phyloP scores from a whole-genome alignment of 2,329 filamentous ascomycete species.

The Pezicula radicicola region DNA sequence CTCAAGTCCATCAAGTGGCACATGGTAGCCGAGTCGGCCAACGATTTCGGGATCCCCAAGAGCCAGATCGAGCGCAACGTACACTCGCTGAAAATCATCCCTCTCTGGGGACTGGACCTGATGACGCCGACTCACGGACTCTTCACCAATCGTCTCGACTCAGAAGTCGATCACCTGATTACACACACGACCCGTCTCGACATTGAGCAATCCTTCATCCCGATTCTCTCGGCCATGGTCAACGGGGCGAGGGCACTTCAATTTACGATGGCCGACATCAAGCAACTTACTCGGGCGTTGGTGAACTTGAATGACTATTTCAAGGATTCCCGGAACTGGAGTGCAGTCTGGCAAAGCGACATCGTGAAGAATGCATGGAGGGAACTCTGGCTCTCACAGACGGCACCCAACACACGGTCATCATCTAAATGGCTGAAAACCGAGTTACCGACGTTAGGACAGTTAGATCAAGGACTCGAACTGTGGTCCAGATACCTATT shows the following conservation, averaged over 20 bases:
- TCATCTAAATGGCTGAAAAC: constrained; percentile 41
- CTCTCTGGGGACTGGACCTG: constrained; percentile 47
- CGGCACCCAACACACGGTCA: constrained; percentile 36
- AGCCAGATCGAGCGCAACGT: constrained; percentile 47
- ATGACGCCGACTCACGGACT: constrained; percentile 46
- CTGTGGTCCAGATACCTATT: constrained; percentile 44
- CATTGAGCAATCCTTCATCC: constrained; percentile 51
- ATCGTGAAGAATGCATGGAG: constrained; percentile 43
- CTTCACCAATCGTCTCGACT: constrained; percentile 44
- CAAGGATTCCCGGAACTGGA: constrained; percentile 40
- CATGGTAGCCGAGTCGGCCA: constrained; percentile 48
- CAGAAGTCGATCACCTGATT: constrained; percentile 44
- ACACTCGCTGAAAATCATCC: constrained; percentile 45
- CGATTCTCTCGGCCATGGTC: constrained; percentile 46
- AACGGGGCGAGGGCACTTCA: constrained; percentile 44
- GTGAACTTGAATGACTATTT: constrained; percentile 29
- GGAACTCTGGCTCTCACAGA: constrained; percentile 40
- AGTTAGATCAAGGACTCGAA: constrained; percentile 42
- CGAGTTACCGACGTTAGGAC: constrained; percentile 40
- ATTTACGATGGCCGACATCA: constrained; percentile 42
- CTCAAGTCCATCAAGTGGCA: constrained; percentile 45
- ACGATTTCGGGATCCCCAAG: constrained; percentile 46
- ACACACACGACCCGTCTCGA: constrained; percentile 38
- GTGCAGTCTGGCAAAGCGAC: constrained; percentile 42
- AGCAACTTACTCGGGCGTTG: constrained; percentile 28